Evolutionary conservation across 306 rosid species (phyloP).

Genomic region (Cucurbita pepo): DNA sequence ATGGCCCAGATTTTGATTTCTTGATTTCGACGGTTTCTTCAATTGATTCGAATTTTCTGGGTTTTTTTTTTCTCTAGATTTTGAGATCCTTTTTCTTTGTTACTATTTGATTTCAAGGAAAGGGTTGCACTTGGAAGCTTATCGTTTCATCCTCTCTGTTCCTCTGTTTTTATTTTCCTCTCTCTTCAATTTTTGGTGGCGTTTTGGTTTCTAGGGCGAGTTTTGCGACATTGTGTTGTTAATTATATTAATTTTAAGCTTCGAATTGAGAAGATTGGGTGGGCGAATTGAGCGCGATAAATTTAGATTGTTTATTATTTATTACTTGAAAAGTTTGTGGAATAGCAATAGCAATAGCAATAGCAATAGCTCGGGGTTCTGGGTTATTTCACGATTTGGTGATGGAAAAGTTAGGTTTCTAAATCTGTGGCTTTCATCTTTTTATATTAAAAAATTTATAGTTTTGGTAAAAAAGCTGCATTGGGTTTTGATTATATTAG

Average conservation of each 20-base stretch:
- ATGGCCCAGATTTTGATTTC: not conserved
- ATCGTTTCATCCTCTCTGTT: not conserved
- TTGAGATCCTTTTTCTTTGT: not conserved
- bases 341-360: not conserved
- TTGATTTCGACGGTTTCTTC: not conserved
- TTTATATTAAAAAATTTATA: not conserved
- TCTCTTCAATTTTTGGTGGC: not conserved
- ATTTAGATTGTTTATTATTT: not conserved
- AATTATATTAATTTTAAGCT: not conserved
- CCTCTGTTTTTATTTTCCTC: not conserved
- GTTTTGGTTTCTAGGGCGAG: not conserved
- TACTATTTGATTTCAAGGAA: not conserved
- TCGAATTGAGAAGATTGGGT: not conserved
- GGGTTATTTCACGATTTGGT: not conserved
- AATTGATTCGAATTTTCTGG: not conserved
- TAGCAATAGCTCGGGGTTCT: not conserved
- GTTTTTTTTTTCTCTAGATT: not conserved
- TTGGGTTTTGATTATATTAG: constrained; percentile 29
- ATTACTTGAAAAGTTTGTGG: not conserved
- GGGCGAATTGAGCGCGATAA: not conserved
- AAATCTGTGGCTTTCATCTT: not conserved
- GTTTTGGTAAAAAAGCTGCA: not conserved
- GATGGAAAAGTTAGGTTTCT: not conserved
- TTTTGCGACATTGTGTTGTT: not conserved
- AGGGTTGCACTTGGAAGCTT: not conserved